phyloP scores from a whole-genome alignment of 352 stramenopile species.

The Hyaloperonospora arabidopsidis region DNA sequence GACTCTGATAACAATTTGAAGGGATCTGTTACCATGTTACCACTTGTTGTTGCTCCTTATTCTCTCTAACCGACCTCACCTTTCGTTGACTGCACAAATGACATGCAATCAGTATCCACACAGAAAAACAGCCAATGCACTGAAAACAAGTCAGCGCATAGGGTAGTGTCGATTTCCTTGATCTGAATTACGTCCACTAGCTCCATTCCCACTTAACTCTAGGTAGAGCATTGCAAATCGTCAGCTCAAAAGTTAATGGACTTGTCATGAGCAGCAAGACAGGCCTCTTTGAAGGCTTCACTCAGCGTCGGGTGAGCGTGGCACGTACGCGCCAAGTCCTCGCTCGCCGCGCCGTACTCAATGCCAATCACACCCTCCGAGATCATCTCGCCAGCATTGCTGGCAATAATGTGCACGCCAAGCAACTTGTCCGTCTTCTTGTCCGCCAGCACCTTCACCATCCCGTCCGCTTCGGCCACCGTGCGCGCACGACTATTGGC shows the following conservation, averaged over 20 bases:
- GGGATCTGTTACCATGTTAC: constrained; percentile 29
- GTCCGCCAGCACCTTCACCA: constrained; percentile 97
- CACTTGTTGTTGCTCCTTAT: too few relatives aligned
- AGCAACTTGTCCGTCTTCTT: constrained; percentile 97
- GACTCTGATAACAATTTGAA: constrained; percentile 39
- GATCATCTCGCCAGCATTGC: constrained; percentile 99
- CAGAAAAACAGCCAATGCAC: too few relatives aligned
- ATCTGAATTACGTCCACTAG: constrained; percentile 9
- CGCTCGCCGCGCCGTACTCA: constrained; percentile 96
- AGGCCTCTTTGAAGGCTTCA: constrained; percentile 99
- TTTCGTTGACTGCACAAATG: too few relatives aligned
- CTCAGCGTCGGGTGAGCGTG: constrained; percentile 96
- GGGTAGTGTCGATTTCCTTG: too few relatives aligned
- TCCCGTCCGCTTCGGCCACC: constrained; percentile 90
- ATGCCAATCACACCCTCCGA: constrained; percentile 97
- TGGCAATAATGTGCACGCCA: constrained; percentile 98
- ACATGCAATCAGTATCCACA: too few relatives aligned
- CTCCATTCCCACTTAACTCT: constrained; percentile 10
- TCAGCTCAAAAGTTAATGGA: constrained; percentile 97
- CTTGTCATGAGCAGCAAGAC: constrained; percentile 96
- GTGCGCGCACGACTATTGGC: constrained; percentile 95
- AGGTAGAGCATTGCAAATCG: background rate
- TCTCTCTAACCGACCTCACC: too few relatives aligned
- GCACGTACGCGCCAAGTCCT: constrained; percentile 98
- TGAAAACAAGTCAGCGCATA: too few relatives aligned